Percentiles rank a stretch among this genome's conserved stretches.
These are phyloP conservation scores for Cladophialophora yegresii DNA, from an alignment of 2,329 filamentous ascomycete genomes.

Conservation along the genomic window DNA sequence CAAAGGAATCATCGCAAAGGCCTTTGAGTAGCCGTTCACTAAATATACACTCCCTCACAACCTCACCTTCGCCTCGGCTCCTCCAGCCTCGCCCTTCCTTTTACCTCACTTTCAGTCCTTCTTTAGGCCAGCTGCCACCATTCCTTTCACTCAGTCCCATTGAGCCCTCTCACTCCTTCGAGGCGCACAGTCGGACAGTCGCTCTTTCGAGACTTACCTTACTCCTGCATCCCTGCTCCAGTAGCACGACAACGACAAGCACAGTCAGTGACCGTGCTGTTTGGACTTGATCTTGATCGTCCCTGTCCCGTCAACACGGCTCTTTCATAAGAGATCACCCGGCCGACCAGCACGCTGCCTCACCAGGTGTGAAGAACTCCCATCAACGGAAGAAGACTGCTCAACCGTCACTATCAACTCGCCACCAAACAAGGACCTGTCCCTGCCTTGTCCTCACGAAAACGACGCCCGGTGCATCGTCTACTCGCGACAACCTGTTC, in stretches of 20 bases:
- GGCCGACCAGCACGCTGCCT: slow-evolving; percentile 21
- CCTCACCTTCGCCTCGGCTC: slow-evolving; percentile 14
- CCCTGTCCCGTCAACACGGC: slow-evolving; percentile 23
- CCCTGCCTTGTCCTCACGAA: not conserved
- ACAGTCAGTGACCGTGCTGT: slow-evolving; percentile 32
- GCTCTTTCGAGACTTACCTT: slow-evolving; percentile 18
- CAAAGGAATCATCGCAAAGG: slow-evolving; percentile 1
- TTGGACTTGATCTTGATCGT: slow-evolving; percentile 18
- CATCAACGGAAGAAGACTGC: slow-evolving; percentile 23
- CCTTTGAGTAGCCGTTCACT: slow-evolving; percentile 3
- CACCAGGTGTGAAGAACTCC: slow-evolving; percentile 32
- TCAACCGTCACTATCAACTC: slow-evolving; percentile 11
- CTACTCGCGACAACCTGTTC: slow-evolving; percentile 26
- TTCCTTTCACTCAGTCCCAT: slow-evolving; percentile 25
- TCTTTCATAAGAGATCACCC: slow-evolving; percentile 31
- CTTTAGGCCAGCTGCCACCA: slow-evolving; percentile 23
- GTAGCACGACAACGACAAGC: slow-evolving; percentile 16
- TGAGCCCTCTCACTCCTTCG: slow-evolving; percentile 31
- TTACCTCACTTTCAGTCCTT: slow-evolving; percentile 22
- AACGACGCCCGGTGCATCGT: slow-evolving; percentile 27
- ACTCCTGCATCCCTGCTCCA: slow-evolving; percentile 4
- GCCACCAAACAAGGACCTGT: slow-evolving; percentile 17
- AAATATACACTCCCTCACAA: slow-evolving; percentile 12
- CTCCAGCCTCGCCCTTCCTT: slow-evolving; percentile 10
- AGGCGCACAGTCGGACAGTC: slow-evolving; percentile 25